A percentile compares a stretch with the other conserved stretches of the same genome.
phyloP scores from a whole-genome alignment of 1,139 yeast species.

The Oligophagozyma castellii region DNA sequence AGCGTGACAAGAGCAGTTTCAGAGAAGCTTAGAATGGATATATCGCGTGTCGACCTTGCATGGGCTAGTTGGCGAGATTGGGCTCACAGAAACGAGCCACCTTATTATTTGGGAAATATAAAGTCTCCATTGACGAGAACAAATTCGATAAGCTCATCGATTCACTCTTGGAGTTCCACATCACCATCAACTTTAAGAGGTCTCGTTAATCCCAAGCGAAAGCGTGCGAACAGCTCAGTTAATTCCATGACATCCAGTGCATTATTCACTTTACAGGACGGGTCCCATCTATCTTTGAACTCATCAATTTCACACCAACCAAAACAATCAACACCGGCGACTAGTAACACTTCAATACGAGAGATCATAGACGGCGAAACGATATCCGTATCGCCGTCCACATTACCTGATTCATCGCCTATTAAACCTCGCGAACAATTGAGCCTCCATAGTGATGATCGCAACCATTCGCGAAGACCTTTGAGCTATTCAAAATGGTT shows the following conservation, averaged over 20 bases:
- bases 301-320: slow-evolving; percentile 1
- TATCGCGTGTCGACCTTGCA: too few species aligned
- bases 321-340: too few species aligned
- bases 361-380: too few species aligned
- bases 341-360: too few species aligned
- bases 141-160: slow-evolving; percentile 13
- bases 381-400: too few species aligned
- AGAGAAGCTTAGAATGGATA: too few species aligned
- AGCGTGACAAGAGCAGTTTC: too few species aligned
- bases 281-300: slow-evolving; percentile 2
- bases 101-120: slow-evolving; percentile 33
- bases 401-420: too few species aligned
- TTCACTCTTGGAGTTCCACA: slow-evolving; percentile 6
- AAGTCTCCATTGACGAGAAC: slow-evolving; percentile 21
- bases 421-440: too few species aligned
- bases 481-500: too few species aligned
- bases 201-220: slow-evolving; percentile 1
- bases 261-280: slow-evolving; percentile 1
- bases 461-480: too few species aligned
- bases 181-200: slow-evolving; percentile 4
- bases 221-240: slow-evolving; percentile 10
- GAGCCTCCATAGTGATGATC: too few species aligned
- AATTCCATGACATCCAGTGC: slow-evolving; percentile 12
- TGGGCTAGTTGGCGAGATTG: slow-evolving; percentile 84
- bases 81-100: slow-evolving; percentile 60